phyloP scores from a whole-genome alignment of 2,329 filamentous ascomycete genomes.

The Cladosporium colombiae region DNA sequence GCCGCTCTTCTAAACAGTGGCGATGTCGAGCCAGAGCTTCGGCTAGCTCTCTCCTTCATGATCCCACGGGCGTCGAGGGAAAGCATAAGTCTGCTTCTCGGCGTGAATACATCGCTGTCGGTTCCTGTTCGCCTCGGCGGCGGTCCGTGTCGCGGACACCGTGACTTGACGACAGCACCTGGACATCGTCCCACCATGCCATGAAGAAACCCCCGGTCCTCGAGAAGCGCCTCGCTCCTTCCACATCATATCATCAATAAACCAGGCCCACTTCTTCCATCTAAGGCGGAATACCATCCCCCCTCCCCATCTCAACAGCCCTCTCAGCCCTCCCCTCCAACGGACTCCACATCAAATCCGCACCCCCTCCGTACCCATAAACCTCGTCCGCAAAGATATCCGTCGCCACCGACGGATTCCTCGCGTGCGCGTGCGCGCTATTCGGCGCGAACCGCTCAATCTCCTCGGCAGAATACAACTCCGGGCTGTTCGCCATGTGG shows the following conservation, averaged over 20 bases:
- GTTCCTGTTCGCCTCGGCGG: background rate
- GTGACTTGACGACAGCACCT: background rate
- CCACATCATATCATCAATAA: background rate
- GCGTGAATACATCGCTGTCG: background rate
- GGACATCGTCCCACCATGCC: too few species aligned
- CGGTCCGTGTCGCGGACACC: background rate
- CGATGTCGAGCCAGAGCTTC: background rate
- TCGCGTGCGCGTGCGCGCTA: background rate
- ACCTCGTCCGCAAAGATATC: background rate
- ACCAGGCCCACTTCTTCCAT: background rate
- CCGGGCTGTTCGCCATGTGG: conserved; percentile 38
- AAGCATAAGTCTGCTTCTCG: background rate
- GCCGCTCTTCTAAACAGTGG: background rate
- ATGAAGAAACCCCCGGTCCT: too few species aligned
- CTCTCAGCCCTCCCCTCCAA: background rate
- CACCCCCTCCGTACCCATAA: background rate
- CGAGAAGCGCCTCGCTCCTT: too few species aligned
- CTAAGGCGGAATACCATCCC: background rate
- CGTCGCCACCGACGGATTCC: background rate
- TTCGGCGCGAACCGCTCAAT: background rate
- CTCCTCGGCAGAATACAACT: conserved; percentile 33
- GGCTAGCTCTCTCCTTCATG: background rate
- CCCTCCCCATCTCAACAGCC: background rate
- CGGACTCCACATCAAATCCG: conserved; percentile 15
- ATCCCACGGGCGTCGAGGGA: too few species aligned